Conservation (phyloP, 2,329 filamentous ascomycete species). For the Pseudofabraea citricarpa region DNA sequence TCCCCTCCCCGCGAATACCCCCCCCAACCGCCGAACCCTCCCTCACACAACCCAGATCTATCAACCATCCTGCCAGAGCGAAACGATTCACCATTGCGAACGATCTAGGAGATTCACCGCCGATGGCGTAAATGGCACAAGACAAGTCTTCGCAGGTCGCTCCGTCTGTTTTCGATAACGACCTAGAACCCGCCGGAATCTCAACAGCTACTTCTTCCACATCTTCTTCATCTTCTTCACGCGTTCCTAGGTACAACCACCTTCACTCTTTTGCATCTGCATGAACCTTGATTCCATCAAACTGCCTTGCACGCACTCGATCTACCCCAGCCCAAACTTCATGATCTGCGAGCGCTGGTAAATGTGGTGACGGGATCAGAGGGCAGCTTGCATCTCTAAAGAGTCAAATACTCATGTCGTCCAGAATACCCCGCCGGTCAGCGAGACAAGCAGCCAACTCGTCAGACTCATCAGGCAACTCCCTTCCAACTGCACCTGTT, state of each 20-base stretch:
- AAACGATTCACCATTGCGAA: not conserved
- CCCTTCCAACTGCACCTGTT: slow-evolving; percentile 33
- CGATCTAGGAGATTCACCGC: not conserved
- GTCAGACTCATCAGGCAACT: slow-evolving; percentile 23
- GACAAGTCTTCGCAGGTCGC: slow-evolving; percentile 4
- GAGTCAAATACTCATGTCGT: slow-evolving; percentile 72
- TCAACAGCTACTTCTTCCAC: slow-evolving; percentile 3
- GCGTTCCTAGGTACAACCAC: slow-evolving; percentile 3
- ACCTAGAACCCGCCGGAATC: not conserved
- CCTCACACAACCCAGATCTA: not conserved
- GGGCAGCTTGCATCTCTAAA: slow-evolving; percentile 6
- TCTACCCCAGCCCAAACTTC: slow-evolving; percentile 6
- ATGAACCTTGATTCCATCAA: not conserved
- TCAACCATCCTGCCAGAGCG: not conserved
- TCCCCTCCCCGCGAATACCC: not conserved
- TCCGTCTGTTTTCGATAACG: slow-evolving; percentile 1
- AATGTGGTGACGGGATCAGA: slow-evolving; percentile 6
- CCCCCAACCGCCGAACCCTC: not conserved
- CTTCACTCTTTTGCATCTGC: slow-evolving; percentile 2
- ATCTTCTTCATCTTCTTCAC: slow-evolving; percentile 2
- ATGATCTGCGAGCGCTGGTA: slow-evolving; percentile 7
- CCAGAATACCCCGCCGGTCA: slow-evolving; percentile 93
- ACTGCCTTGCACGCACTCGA: slow-evolving; percentile 4
- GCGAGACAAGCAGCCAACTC: slow-evolving; percentile 76
- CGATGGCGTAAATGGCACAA: slow-evolving; percentile 4